Evolutionary conservation across 225 moss, liverwort and hornwort species (phyloP).

Genomic region (Anthoceros angustus): DNA sequence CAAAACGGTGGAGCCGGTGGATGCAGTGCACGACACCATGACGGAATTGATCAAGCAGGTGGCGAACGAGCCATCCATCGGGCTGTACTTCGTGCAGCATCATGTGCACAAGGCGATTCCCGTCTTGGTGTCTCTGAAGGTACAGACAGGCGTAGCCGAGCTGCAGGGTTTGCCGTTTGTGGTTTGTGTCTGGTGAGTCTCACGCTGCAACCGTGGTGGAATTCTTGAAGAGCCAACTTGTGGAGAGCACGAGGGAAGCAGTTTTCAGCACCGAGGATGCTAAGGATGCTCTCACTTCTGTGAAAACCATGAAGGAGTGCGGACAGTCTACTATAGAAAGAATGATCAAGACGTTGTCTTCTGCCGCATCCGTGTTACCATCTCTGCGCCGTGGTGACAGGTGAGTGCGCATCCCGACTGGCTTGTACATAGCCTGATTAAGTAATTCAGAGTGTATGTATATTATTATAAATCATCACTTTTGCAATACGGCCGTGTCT

Average conservation of each 20-base stretch:
- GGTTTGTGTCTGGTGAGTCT: not conserved
- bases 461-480: not conserved
- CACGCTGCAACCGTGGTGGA: not conserved
- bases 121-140: constrained; percentile 69
- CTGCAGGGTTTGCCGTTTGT: not conserved
- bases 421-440: constrained; percentile 5
- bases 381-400: constrained; percentile 42
- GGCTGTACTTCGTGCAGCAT: constrained; percentile 97
- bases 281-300: constrained; percentile 65
- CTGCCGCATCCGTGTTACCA: constrained; percentile 62
- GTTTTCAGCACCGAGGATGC: constrained; percentile 61
- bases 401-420: constrained; percentile 24
- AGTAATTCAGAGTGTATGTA: not conserved
- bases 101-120: constrained; percentile 99
- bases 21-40: constrained; percentile 62
- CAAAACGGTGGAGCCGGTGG: not conserved
- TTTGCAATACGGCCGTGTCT: not conserved
- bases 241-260: constrained; percentile 47
- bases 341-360: constrained; percentile 72
- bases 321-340: constrained; percentile 67
- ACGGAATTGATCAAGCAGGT: constrained; percentile 76
- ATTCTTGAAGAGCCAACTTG: constrained; percentile 54
- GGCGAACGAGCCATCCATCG: constrained; percentile 87
- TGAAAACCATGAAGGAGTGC: constrained; percentile 73
- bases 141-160: constrained; percentile 9